Conservation (phyloP, 2,329 filamentous ascomycete species). For the Nothophaeocryptopus gaeumannii region DNA sequence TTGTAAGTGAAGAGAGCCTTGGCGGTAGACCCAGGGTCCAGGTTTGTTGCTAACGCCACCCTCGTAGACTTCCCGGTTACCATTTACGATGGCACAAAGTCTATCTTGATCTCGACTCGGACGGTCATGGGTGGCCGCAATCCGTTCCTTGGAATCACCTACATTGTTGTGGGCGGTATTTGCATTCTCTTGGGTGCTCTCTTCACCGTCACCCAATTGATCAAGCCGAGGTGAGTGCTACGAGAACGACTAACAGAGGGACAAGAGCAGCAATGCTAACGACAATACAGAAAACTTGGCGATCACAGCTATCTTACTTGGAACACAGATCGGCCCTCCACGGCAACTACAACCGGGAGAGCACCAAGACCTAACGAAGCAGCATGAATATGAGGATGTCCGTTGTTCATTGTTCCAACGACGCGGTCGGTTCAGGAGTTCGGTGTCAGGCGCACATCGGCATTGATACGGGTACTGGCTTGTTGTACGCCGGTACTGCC, state of each 20-base stretch:
- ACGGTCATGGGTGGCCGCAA: conserved; percentile 95
- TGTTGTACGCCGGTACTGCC: conserved; percentile 4
- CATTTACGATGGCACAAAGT: conserved; percentile 81
- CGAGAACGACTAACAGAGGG: conserved; percentile 8
- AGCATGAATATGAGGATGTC: conserved; percentile 22
- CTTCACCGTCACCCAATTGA: conserved; percentile 85
- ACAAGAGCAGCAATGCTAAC: too few species aligned
- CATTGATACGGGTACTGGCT: conserved; percentile 10
- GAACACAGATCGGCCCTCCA: conserved; percentile 70
- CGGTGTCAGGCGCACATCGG: conserved; percentile 20
- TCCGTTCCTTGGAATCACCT: conserved; percentile 92
- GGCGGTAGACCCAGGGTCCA: conserved; percentile 10
- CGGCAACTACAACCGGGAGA: conserved; percentile 52
- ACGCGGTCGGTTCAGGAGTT: conserved; percentile 19
- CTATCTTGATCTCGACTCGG: conserved; percentile 80
- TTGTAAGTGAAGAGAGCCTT: conserved; percentile 57
- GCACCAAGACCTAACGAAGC: conserved; percentile 33
- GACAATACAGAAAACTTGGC: conserved; percentile 73
- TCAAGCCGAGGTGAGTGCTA: conserved; percentile 77
- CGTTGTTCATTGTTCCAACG: conserved; percentile 22
- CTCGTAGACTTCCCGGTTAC: conserved; percentile 72
- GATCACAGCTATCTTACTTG: conserved; percentile 97
- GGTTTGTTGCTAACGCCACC: conserved; percentile 11
- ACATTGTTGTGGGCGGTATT: conserved; percentile 87
- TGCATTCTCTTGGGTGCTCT: conserved; percentile 84